Conservation (phyloP, 1,139 yeast species). For the Kodamaea ohmeri region DNA sequence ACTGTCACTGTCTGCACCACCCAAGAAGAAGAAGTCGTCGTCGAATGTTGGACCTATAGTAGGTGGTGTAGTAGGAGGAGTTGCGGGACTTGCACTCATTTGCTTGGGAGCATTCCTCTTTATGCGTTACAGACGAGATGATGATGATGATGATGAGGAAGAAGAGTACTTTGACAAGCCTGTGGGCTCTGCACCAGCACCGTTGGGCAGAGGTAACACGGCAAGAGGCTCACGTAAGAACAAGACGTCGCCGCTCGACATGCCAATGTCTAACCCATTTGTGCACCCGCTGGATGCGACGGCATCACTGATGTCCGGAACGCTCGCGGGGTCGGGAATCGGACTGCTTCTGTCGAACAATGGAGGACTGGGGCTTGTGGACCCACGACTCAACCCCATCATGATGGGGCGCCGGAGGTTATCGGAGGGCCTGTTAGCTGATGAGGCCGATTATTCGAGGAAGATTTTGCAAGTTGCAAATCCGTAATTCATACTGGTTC, state of each 20-base stretch:
- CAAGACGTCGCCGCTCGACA: constrained; percentile 30
- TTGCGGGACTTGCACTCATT: constrained; percentile 48
- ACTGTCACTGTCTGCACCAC: too few species aligned
- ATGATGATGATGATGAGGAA: constrained; percentile 49
- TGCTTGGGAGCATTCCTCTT: constrained; percentile 46
- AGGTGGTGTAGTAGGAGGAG: constrained; percentile 69
- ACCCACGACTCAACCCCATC: constrained; percentile 62
- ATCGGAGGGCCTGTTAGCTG: constrained; percentile 74
- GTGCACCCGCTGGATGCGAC: constrained; percentile 57
- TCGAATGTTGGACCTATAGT: constrained; percentile 55
- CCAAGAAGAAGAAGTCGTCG: constrained; percentile 10
- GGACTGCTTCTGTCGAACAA: constrained; percentile 3
- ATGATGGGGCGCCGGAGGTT: constrained; percentile 73
- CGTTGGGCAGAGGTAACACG: constrained; percentile 30
- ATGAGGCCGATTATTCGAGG: constrained; percentile 72
- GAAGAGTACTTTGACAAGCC: constrained; percentile 30
- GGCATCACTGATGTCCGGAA: constrained; percentile 17
- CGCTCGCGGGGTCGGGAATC: constrained; percentile 3
- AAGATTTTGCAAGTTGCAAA: constrained; percentile 73
- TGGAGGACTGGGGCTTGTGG: constrained; percentile 23
- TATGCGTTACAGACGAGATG: constrained; percentile 41
- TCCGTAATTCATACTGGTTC: too few species aligned
- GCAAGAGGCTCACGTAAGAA: constrained; percentile 21
- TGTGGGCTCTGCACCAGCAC: constrained; percentile 13
- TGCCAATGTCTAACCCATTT: constrained; percentile 52